Evolutionary conservation across 371 early-diverging fungal genomes (phyloP).

Genomic region (Mortierella polycephala): DNA sequence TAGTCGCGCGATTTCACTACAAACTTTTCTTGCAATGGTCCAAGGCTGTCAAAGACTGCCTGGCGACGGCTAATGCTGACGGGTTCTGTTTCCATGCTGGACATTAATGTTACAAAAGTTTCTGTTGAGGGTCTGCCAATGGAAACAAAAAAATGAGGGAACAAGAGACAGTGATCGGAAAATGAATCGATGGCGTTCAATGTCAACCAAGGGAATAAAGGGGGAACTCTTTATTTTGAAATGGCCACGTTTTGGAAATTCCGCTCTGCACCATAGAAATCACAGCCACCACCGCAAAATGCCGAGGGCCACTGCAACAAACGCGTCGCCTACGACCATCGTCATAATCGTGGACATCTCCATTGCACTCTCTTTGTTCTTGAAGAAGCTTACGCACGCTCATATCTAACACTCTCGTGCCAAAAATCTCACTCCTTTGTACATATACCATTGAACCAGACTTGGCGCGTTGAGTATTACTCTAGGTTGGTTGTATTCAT

Average conservation of each 20-base stretch:
- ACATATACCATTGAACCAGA: slow-evolving; percentile 2
- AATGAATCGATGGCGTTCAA: background rate
- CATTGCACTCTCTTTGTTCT: background rate
- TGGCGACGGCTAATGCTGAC: slow-evolving; percentile 24
- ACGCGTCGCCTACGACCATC: background rate
- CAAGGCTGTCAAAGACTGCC: slow-evolving; percentile 55
- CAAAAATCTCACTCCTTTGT: background rate
- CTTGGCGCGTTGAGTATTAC: background rate
- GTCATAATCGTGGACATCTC: background rate
- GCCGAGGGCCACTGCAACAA: background rate
- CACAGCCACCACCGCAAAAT: too few species aligned
- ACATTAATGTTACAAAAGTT: background rate
- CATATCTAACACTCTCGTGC: background rate
- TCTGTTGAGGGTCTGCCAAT: background rate
- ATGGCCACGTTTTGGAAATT: background rate
- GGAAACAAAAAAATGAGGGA: background rate
- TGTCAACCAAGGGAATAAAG: background rate
- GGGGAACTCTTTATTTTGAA: slow-evolving; percentile 4
- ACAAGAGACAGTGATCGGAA: background rate
- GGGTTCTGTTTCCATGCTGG: slow-evolving; percentile 27
- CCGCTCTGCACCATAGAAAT: too few species aligned
- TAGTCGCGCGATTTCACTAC: slow-evolving; percentile 66
- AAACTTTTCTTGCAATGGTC: slow-evolving; percentile 57
- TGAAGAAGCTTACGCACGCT: background rate
- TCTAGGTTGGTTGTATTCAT: background rate